Conservation (phyloP, 2,329 filamentous ascomycete species). For the Pseudogymnoascus verrucosus region DNA sequence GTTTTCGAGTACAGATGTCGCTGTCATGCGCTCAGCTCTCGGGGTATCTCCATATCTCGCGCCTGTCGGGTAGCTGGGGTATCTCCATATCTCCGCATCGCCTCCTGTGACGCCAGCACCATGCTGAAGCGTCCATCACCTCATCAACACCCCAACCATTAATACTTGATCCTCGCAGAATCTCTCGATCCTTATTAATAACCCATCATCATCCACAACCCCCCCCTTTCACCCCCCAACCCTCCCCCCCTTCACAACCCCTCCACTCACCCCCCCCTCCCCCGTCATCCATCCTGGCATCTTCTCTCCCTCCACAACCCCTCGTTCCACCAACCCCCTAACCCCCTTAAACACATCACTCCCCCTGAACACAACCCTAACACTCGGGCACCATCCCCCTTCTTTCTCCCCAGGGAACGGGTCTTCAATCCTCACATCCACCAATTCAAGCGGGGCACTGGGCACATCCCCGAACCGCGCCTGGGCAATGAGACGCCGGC, state of each 20-base stretch:
- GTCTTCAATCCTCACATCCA: slow-evolving; percentile 54
- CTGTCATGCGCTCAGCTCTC: neutral
- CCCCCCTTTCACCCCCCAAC: neutral
- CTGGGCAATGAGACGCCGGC: slow-evolving; percentile 52
- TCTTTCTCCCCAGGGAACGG: slow-evolving; percentile 38
- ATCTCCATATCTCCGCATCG: neutral
- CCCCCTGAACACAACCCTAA: slow-evolving; percentile 64
- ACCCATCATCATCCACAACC: neutral
- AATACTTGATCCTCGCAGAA: neutral
- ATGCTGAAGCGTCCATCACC: neutral
- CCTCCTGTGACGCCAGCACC: neutral
- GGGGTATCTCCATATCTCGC: neutral
- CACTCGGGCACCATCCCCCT: slow-evolving; percentile 45
- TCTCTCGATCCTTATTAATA: neutral
- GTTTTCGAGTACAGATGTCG: neutral
- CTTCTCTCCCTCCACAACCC: slow-evolving; percentile 63
- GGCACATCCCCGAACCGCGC: slow-evolving; percentile 59
- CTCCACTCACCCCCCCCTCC: slow-evolving; percentile 70
- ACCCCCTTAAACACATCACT: slow-evolving; percentile 75
- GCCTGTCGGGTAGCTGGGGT: neutral
- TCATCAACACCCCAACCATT: neutral
- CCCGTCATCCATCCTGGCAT: slow-evolving; percentile 93
- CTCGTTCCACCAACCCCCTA: slow-evolving; percentile 67
- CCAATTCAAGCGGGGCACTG: slow-evolving; percentile 41
- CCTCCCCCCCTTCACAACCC: slow-evolving; percentile 32